Evolutionary conservation across 2,329 filamentous ascomycete genomes (phyloP).

Genomic region (Moelleriella libera): DNA sequence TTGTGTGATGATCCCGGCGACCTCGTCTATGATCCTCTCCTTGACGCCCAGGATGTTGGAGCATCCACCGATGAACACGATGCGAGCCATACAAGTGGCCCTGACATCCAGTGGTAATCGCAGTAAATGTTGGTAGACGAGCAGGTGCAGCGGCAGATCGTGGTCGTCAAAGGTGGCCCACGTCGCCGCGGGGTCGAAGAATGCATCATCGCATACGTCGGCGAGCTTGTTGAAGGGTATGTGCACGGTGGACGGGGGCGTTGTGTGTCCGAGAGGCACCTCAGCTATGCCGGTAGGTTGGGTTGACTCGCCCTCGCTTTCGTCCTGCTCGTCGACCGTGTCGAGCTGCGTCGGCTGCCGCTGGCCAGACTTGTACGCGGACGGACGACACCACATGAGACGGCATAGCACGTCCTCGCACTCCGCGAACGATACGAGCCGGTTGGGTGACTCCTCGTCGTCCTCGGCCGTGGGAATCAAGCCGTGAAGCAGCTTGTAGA

Average conservation of each 20-base stretch:
- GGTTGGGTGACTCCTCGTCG: slow-evolving; percentile 14
- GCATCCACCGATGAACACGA: slow-evolving; percentile 74
- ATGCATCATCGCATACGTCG: slow-evolving; percentile 58
- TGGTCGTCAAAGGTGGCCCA: slow-evolving; percentile 64
- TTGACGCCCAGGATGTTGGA: slow-evolving; percentile 69
- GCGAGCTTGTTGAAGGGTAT: slow-evolving; percentile 59
- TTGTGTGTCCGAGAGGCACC: slow-evolving; percentile 31
- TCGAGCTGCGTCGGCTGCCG: slow-evolving; percentile 23
- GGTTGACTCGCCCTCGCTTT: slow-evolving; percentile 25
- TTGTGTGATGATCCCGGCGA: slow-evolving; percentile 49
- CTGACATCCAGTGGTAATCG: slow-evolving; percentile 70
- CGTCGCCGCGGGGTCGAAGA: slow-evolving; percentile 47
- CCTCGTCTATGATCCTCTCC: slow-evolving; percentile 60
- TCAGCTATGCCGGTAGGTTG: slow-evolving; percentile 16
- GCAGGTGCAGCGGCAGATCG: slow-evolving; percentile 61
- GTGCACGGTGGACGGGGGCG: slow-evolving; percentile 39
- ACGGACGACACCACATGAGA: slow-evolving; percentile 57
- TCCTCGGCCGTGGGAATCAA: slow-evolving; percentile 14
- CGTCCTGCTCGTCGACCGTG: slow-evolving; percentile 45
- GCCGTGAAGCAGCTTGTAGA: slow-evolving; percentile 45
- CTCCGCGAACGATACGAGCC: slow-evolving; percentile 54
- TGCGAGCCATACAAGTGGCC: slow-evolving; percentile 73
- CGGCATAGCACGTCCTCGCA: slow-evolving; percentile 68
- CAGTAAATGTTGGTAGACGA: slow-evolving; percentile 65
- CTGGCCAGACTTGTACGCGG: slow-evolving; percentile 15